A percentile compares a stretch with the other conserved stretches of the same genome.
phyloP scores from a whole-genome alignment of 495 filamentous ascomycete species.

The Tuber indicum region DNA sequence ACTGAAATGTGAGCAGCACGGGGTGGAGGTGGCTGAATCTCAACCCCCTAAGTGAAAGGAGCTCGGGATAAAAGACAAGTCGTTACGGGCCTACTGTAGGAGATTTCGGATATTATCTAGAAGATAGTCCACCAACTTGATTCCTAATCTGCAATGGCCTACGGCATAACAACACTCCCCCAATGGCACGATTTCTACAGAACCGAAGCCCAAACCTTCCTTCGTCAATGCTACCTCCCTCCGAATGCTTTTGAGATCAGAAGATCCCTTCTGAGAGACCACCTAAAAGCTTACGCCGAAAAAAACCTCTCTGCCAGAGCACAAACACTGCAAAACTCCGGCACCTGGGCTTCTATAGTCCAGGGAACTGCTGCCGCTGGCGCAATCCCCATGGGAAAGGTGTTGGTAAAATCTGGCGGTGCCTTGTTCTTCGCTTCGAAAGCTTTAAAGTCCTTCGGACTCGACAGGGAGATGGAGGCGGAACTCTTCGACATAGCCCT shows the following conservation, averaged over 20 bases:
- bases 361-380: background rate
- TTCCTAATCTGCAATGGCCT: background rate
- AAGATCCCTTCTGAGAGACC: background rate
- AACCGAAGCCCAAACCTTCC: background rate
- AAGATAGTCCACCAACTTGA: background rate
- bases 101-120: background rate
- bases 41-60: background rate
- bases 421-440: background rate
- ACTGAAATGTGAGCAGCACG: background rate
- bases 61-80: background rate
- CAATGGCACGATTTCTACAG: background rate
- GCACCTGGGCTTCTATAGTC: background rate
- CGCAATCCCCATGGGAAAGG: background rate
- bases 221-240: background rate
- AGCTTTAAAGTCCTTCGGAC: slow-evolving; percentile 3
- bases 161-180: background rate
- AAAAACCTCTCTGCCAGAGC: background rate
- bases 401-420: background rate
- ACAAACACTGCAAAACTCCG: background rate
- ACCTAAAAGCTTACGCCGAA: background rate
- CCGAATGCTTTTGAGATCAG: background rate
- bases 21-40: background rate
- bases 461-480: background rate
- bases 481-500: background rate
- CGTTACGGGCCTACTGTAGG: background rate